Evolutionary conservation across 2,329 filamentous ascomycete genomes (phyloP).

Genomic region (Amylocarpus encephaloides): DNA sequence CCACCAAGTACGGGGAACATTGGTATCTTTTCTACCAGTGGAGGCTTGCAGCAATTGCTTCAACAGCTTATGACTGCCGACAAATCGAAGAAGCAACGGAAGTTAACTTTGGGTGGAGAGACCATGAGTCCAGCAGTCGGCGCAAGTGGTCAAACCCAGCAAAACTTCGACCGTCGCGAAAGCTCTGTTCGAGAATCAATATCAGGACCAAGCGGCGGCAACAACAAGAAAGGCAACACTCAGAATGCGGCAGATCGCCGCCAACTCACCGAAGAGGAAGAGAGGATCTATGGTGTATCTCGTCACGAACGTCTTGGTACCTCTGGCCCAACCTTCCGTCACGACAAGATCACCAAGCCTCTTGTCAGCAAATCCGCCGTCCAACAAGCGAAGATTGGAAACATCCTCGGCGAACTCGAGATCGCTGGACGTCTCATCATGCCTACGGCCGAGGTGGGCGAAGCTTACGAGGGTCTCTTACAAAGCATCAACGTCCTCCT

Average conservation of each 20-base stretch:
- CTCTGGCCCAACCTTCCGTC: conserved; percentile 83
- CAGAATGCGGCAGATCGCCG: conserved; percentile 48
- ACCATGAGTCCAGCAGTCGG: conserved; percentile 40
- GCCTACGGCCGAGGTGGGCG: conserved; percentile 66
- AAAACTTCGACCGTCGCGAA: conserved; percentile 33
- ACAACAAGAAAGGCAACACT: conserved; percentile 31
- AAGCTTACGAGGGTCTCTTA: conserved; percentile 65
- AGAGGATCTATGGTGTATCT: conserved; percentile 74
- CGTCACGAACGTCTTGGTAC: conserved; percentile 73
- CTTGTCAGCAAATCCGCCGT: conserved; percentile 70
- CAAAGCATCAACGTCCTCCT: conserved; percentile 61
- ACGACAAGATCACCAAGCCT: conserved; percentile 72
- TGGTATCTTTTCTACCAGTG: conserved; percentile 71
- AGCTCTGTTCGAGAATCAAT: conserved; percentile 31
- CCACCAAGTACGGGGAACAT: conserved; percentile 65
- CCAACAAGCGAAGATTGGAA: conserved; percentile 69
- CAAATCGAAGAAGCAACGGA: conserved; percentile 86
- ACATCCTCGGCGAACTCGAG: conserved; percentile 65
- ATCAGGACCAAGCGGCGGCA: conserved; percentile 31
- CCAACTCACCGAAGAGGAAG: conserved; percentile 68
- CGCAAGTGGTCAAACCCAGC: conserved; percentile 29
- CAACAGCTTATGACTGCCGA: conserved; percentile 77
- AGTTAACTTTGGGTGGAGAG: conserved; percentile 58
- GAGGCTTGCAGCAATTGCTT: conserved; percentile 72
- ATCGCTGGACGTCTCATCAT: conserved; percentile 65